Evolutionary conservation across 2,329 filamentous ascomycete species (phyloP).

Genomic region (Xylariaceae sp.): DNA sequence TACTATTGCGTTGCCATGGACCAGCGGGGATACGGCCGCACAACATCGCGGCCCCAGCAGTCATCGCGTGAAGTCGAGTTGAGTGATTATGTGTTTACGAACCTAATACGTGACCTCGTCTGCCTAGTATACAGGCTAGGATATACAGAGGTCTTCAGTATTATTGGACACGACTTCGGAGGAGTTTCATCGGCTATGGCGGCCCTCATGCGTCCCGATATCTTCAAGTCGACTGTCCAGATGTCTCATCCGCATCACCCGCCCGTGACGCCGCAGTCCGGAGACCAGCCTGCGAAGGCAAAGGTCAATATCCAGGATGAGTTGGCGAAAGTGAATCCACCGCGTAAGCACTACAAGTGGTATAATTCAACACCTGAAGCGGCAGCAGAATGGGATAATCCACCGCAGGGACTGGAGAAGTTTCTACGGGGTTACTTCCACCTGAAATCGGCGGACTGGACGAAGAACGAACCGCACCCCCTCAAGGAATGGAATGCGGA

Average conservation of each 20-base stretch:
- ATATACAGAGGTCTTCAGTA: slow-evolving; percentile 50
- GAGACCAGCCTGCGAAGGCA: slow-evolving; percentile 12
- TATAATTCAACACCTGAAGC: slow-evolving; percentile 52
- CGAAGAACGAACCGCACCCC: slow-evolving; percentile 47
- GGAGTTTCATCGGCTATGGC: slow-evolving; percentile 54
- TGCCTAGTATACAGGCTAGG: slow-evolving; percentile 56
- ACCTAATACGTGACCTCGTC: slow-evolving; percentile 56
- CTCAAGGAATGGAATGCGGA: slow-evolving; percentile 51
- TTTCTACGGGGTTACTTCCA: slow-evolving; percentile 65
- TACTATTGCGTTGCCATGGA: slow-evolving; percentile 64
- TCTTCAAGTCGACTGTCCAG: slow-evolving; percentile 56
- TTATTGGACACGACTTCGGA: slow-evolving; percentile 54
- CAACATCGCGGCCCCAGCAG: slow-evolving; percentile 52
- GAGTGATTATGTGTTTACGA: slow-evolving; percentile 50
- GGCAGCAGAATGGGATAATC: slow-evolving; percentile 40
- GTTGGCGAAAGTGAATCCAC: slow-evolving; percentile 48
- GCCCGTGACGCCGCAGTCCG: slow-evolving; percentile 42
- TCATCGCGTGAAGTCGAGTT: slow-evolving; percentile 49
- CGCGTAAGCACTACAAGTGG: slow-evolving; percentile 65
- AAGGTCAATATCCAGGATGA: slow-evolving; percentile 47
- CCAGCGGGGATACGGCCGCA: slow-evolving; percentile 63
- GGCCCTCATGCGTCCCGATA: slow-evolving; percentile 57
- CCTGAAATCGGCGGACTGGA: slow-evolving; percentile 60
- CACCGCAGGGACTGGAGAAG: slow-evolving; percentile 38
- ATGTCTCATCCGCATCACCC: slow-evolving; percentile 62